Base-by-base conservation (phyloP, 148 eudicot species). In the Rhododendron williamsianum region DNA sequence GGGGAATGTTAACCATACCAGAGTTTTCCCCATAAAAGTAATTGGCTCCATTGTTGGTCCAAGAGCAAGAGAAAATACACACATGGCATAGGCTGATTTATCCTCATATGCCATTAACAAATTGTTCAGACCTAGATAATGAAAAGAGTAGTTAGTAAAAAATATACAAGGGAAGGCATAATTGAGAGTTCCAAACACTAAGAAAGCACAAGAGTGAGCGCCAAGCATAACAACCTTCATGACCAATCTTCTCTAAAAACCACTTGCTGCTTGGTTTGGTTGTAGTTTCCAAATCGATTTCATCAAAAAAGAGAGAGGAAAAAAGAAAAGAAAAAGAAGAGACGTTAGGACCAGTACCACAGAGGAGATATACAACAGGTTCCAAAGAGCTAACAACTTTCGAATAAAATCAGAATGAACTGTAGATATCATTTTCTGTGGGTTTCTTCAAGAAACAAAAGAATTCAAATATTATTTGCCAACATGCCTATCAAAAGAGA, bases 191-290 rank as follows among this genome's bases (percentile, higher is more conserved):
- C 56, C 33, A 35, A 36, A 9, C 21, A 25, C 19, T 4, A 82
- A 60, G 6, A 49, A 86, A 69, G 23, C 18, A 58, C 18, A 35
- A 36, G 43, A 33, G n/a, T 33, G 43, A 30, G 84, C 6, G 25
- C n/a, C 25, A 21, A 6, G 60, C 82, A 35, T 13, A 79, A 69
- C 58, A 78, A 90, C 99, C 99, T 94, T 94, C 95, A 88, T 93
- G 97, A 83, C 99, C 99, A 89, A 87, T 90, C 92, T 96, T 96
- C 89, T 96, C 89, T 86, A 96, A 92, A 89, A 96, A 96, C 99
- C 99, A 96, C 90, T 96, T 96, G 94, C 99, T 96, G 90, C 85
- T 90, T 65, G 63, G 85, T 83, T 84, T 77, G 38, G 8, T 71
- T 13, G 76, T 33, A 78, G 84, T 76, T 86, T 19, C 71, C 67